Evolutionary conservation across 768 basidiomycete species (phyloP).

Genomic region (Chalciporus pseudorubinellus): DNA sequence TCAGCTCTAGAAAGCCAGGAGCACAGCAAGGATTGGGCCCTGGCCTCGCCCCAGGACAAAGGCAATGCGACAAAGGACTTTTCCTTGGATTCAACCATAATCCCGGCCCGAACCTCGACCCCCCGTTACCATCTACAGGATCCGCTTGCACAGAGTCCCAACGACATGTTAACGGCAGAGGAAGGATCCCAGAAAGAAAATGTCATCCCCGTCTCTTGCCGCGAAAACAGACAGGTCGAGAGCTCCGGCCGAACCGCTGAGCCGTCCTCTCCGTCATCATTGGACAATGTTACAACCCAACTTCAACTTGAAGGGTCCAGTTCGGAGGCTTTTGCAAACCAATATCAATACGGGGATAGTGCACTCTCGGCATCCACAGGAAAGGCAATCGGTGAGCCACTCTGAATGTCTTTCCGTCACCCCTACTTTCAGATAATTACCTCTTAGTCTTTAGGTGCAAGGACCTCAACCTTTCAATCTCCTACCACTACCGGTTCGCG

Average conservation of each 20-base stretch:
- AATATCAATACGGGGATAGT: constrained; percentile 17
- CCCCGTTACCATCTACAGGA: constrained; percentile 50
- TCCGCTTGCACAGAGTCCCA: constrained; percentile 6
- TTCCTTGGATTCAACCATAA: constrained; percentile 42
- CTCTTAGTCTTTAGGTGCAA: constrained; percentile 28
- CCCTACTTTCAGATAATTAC: constrained; percentile 25
- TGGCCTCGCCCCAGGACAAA: constrained; percentile 16
- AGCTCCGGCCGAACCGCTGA: constrained; percentile 7
- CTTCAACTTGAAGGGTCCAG: too few relatives aligned
- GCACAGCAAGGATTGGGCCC: constrained; percentile 7
- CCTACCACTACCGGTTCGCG: constrained; percentile 12
- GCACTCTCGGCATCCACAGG: constrained; percentile 28
- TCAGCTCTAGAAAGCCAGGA: constrained; percentile 14
- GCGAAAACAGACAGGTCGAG: constrained; percentile 19
- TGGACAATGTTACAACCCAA: constrained; percentile 25
- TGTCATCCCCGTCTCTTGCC: constrained; percentile 21
- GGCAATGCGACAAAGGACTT: constrained; percentile 34
- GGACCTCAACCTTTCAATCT: constrained; percentile 36
- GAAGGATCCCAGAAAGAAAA: constrained; percentile 58
- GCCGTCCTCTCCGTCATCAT: constrained; percentile 24
- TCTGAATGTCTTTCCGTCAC: constrained; percentile 16
- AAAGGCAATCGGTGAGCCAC: constrained; percentile 34
- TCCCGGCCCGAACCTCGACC: constrained; percentile 31
- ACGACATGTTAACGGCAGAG: constrained; percentile 20
- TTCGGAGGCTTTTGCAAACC: constrained; percentile 26